Base-by-base conservation (phyloP, 768 basidiomycete species). In the Gymnopilus dilepis region DNA sequence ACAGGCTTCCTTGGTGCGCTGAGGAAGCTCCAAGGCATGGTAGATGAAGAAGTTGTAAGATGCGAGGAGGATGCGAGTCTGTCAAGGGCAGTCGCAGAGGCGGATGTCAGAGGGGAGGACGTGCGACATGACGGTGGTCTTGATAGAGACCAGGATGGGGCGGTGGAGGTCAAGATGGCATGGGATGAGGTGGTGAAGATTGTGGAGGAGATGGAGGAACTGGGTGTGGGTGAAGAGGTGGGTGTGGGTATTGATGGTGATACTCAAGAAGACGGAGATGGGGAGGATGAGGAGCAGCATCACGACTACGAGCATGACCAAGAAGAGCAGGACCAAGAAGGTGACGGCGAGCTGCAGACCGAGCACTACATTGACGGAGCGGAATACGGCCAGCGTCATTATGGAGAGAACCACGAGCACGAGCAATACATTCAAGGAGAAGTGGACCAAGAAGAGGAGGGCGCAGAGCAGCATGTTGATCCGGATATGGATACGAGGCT, bases 51-150 rank as follows among this genome's bases (percentile, higher is more conserved):
- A 22, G 34, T 54, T 24, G 40, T 54, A 11, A 28, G 47, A 26
- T 40, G 52, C 3, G 52, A 54, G 34, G 52, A 54, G 17, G 52
- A 54, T n/a, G n/a, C n/a, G n/a, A n/a, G 19, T 34, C 52, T 26
- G 37, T 3, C 13, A n/a, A 24, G 11, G 52, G 15, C 8, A 22
- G 15, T 12, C 37, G 8, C 2, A 9, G 11, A 2, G 15, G 9
- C 9, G 22, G n/a, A 12, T 1, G 24, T 33, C 19, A 21, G 8
- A 2, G 12, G 11, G 19, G 11, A 45, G 19, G 6, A 45, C 22
- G 8, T 28, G 15, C 47, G 31, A 5, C 28, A 31, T 26, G 30
- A 6, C 12, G 45, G 17, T 26, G 24, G 9, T 17, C n/a, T n/a
- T n/a, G n/a, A n/a, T n/a, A n/a, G n/a, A n/a, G n/a, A n/a, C n/a